A percentile compares a stretch with the other conserved stretches of the same genome.
Conservation (phyloP, 352 stramenopile genomes). For the Elongisporangium anandrum region DNA sequence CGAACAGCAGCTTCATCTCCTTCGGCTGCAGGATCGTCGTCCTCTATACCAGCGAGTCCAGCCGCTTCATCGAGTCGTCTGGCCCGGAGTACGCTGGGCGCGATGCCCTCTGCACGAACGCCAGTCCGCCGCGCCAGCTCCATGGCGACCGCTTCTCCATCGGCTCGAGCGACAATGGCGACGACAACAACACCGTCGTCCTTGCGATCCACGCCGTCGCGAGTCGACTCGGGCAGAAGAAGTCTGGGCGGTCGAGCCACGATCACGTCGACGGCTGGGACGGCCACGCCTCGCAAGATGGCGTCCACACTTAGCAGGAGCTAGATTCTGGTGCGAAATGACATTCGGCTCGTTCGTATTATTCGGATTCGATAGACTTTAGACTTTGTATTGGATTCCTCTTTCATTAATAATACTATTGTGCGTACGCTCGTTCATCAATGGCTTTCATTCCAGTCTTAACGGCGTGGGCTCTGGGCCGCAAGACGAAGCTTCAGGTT, state of each 20-base stretch:
- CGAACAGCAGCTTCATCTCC: not conserved
- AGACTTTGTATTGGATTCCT: not conserved
- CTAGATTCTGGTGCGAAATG: not conserved
- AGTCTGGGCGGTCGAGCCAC: conserved; percentile 10
- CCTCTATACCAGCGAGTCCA: not conserved
- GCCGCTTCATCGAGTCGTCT: not conserved
- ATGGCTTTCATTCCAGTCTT: too few species aligned
- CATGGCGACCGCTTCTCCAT: not conserved
- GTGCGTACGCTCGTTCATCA: not conserved
- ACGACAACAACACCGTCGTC: not conserved
- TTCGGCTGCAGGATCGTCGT: not conserved
- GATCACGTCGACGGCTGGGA: not conserved
- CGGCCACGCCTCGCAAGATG: not conserved
- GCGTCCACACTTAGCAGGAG: not conserved
- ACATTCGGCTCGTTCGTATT: too few species aligned
- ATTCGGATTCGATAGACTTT: not conserved
- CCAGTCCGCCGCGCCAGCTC: not conserved
- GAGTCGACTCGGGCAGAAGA: not conserved
- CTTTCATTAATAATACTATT: not conserved
- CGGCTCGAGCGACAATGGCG: not conserved
- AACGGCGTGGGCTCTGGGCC: conserved; percentile 1
- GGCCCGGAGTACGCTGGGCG: not conserved
- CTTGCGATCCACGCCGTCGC: not conserved
- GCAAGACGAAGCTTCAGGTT: conserved; percentile 18
- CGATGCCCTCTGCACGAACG: not conserved